Conservation (phyloP, 495 filamentous ascomycete genomes). For the Aspergillus nidulans region DNA sequence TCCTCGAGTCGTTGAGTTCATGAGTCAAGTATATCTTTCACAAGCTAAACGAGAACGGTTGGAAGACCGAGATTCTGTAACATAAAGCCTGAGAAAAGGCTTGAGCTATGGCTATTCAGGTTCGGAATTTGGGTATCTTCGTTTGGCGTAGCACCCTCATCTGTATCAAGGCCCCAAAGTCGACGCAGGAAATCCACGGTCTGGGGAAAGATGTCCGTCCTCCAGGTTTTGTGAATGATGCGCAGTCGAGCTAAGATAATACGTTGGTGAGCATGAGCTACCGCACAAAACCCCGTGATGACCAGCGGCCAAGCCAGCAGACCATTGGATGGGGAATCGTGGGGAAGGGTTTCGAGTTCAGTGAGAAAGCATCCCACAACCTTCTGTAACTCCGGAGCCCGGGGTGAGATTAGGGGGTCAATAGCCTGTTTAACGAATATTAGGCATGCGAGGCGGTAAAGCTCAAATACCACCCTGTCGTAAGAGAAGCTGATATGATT, state of each 20-base stretch:
- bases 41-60: neutral
- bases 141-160: neutral
- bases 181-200: neutral
- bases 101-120: neutral
- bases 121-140: neutral
- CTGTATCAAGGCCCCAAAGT: neutral
- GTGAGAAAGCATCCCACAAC: neutral
- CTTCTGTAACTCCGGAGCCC: neutral
- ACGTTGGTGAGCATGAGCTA: constrained; percentile 4
- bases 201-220: constrained; percentile 1
- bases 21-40: neutral
- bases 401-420: neutral
- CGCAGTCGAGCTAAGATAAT: constrained; percentile 9
- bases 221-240: constrained; percentile 1
- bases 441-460: neutral
- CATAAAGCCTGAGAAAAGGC: neutral
- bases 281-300: constrained; percentile 11
- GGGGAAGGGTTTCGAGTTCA: constrained; percentile 6
- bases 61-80: neutral
- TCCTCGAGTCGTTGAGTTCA: too few relatives aligned
- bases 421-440: neutral
- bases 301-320: constrained; percentile 23
- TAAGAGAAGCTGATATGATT: neutral
- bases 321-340: constrained; percentile 9
- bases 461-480: neutral